A percentile compares a stretch with the other conserved stretches of the same genome.
Evolutionary conservation across 495 filamentous ascomycete genomes (phyloP).

Genomic region (Tuber microsphaerosporum): DNA sequence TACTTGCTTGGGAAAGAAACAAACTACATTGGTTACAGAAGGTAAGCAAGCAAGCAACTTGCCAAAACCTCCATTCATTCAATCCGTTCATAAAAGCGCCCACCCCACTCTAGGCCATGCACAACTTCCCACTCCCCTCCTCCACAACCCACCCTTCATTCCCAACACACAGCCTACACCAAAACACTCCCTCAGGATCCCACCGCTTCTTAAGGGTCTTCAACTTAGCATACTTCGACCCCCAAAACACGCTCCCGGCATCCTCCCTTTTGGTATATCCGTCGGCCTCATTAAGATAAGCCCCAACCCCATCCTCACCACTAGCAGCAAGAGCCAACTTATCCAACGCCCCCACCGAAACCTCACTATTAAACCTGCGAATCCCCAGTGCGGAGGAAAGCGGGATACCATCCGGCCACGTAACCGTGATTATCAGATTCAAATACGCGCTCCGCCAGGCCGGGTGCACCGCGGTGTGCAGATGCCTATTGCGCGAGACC

Average conservation of each 20-base stretch:
- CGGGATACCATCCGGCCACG: slow-evolving; percentile 47
- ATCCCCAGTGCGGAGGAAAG: slow-evolving; percentile 42
- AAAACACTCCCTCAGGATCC: slow-evolving; percentile 56
- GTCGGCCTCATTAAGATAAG: slow-evolving; percentile 50
- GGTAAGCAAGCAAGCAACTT: not conserved
- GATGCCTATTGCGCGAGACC: not conserved
- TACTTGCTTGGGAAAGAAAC: not conserved
- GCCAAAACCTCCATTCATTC: not conserved
- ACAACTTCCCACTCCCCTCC: slow-evolving; percentile 41
- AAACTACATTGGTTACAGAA: not conserved
- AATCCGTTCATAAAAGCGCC: not conserved
- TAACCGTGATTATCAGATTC: not conserved
- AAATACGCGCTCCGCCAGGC: slow-evolving; percentile 13
- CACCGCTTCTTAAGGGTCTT: slow-evolving; percentile 49
- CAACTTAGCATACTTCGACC: slow-evolving; percentile 48
- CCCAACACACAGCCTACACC: slow-evolving; percentile 55
- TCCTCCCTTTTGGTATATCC: slow-evolving; percentile 43
- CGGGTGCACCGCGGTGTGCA: slow-evolving; percentile 7
- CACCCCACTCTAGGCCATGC: slow-evolving; percentile 13
- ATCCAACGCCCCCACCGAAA: slow-evolving; percentile 14
- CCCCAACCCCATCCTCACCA: slow-evolving; percentile 39
- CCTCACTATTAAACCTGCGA: slow-evolving; percentile 20
- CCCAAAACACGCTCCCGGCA: slow-evolving; percentile 51
- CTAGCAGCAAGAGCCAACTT: slow-evolving; percentile 36
- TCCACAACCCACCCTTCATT: slow-evolving; percentile 53